Evolutionary conservation across 176 grass and related monocot genomes (phyloP), one percentile per base, ranked within the genome.

Genomic region (Oryza glumipatula): DNA sequence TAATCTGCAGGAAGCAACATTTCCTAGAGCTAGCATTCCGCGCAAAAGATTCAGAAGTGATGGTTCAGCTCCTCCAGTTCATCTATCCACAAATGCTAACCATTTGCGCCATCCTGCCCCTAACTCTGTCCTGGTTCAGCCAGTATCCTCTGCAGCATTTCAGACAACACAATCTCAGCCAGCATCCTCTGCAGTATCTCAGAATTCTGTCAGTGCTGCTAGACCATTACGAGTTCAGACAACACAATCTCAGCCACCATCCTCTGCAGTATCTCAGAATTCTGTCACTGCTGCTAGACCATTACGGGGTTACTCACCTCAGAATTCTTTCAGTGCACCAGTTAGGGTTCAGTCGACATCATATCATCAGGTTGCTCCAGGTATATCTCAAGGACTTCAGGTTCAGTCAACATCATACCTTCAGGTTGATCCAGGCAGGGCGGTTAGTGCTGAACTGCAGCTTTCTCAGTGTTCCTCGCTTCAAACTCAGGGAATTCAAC

Each of bases 251-350:
- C 60, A 45, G 22, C 68, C 80, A 85, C 28, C 73, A 84, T 16
- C 63, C 28, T 15, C 1, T 81, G 12, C 10, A 72, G 44, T 38
- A 67, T 52, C 35, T 77, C 83, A 77, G 54, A 23, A 60, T 60
- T 60, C 21, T 61, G 19, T 22, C 7, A 22, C 2, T 61, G 51
- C 14, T 67, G 44, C 61, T 41, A 64, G 32, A 6, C 36, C 46
- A 48, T 74, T 85, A 76, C 69, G 68, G 73, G 87, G 73, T 46
- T 26, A 61, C 54, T 51, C 51, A 1, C 15, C 58, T 74, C 90
- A 68, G 52, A 85, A 67, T 77, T 74, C 22, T 78, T 28, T 46
- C 19, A 45, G 11, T 33, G 44, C 48, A 22, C 67, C 46, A 36
- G 39, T 85, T 12, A 76, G 64, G 41, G 61, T 70, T 63, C 76